Base-by-base conservation (phyloP, 805 yeast species). In the Metschnikowia cubensis region DNA sequence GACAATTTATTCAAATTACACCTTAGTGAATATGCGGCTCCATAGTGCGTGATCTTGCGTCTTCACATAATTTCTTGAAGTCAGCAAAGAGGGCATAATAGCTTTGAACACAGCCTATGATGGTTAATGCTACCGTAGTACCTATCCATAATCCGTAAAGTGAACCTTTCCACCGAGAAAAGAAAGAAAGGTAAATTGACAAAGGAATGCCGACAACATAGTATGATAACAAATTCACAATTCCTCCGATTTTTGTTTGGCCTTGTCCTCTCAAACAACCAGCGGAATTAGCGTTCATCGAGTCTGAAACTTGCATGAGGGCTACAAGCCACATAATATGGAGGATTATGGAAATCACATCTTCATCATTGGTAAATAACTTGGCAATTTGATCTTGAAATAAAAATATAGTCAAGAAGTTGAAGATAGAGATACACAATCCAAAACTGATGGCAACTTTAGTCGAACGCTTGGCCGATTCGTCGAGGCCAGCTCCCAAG, bases 191-290 rank as follows among this genome's bases (percentile, higher is more conserved):
- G 37, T 74, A 63, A 40, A 81, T 70, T 6, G 87, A 76, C 59
- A 82, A 65, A 3, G 90, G 90, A 15, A 84, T 67, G 11, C 88
- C 89, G 32, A 84, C 64, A 40, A 80, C 68, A 56, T 84, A 84
- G 63, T 83, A 84, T 5, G 84, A 71, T 33, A 80, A 51, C 54
- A 84, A 63, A 51, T 81, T 82, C 33, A 82, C 75, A 46, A 75
- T 74, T 2, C 86, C 85, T 0, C 86, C 85, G 35, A 83, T 76
- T 58, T 75, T 78, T 39, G 84, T 85, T 64, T 80, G 80, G 14
- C 92, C 92, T 68, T 85, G 91, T 5, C 92, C 92, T 62, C 94
- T 76, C 48, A 87, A 70, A 52, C 88, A 76, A 14, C 92, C 92
- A 14, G 89, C 90, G 1, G 87, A 79, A 44, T 84, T 82, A 14